phyloP scores from a whole-genome alignment of 2,329 filamentous ascomycete genomes.

The Neonectria punicea region DNA sequence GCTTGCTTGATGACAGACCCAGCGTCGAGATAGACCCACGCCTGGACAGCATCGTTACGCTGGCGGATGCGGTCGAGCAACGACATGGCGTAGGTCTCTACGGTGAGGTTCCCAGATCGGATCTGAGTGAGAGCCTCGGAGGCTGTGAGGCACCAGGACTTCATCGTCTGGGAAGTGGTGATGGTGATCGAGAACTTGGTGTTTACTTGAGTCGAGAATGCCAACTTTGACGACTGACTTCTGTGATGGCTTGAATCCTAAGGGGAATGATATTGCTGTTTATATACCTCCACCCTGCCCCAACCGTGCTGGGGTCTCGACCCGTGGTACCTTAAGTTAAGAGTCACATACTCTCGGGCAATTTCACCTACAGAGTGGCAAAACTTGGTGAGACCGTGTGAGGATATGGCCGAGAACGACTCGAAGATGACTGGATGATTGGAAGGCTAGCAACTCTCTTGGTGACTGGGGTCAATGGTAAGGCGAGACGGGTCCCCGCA shows the following conservation, averaged over 20 bases:
- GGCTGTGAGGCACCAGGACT: slow-evolving; percentile 52
- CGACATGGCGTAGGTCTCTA: slow-evolving; percentile 61
- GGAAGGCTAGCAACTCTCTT: not conserved
- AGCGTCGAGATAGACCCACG: slow-evolving; percentile 61
- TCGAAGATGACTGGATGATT: not conserved
- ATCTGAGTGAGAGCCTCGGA: slow-evolving; percentile 54
- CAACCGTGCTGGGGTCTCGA: not conserved
- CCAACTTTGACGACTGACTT: not conserved
- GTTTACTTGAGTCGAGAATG: too few species aligned
- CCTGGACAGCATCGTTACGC: slow-evolving; percentile 58
- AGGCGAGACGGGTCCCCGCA: not conserved
- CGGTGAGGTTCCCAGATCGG: slow-evolving; percentile 55
- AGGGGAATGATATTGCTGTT: too few species aligned
- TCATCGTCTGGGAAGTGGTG: slow-evolving; percentile 12
- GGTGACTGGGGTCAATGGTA: not conserved
- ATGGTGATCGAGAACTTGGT: slow-evolving; percentile 11
- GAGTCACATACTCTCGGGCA: not conserved
- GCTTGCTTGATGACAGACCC: slow-evolving; percentile 61
- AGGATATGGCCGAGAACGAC: not conserved
- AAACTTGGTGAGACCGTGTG: slow-evolving; percentile 2
- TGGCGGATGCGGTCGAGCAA: slow-evolving; percentile 57
- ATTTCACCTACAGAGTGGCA: not conserved
- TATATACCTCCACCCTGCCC: not conserved
- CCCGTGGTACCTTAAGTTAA: not conserved
- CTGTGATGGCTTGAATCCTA: too few species aligned